Evolutionary conservation across 208 protist species (phyloP).

Genomic region (Trypanosoma caninum): DNA sequence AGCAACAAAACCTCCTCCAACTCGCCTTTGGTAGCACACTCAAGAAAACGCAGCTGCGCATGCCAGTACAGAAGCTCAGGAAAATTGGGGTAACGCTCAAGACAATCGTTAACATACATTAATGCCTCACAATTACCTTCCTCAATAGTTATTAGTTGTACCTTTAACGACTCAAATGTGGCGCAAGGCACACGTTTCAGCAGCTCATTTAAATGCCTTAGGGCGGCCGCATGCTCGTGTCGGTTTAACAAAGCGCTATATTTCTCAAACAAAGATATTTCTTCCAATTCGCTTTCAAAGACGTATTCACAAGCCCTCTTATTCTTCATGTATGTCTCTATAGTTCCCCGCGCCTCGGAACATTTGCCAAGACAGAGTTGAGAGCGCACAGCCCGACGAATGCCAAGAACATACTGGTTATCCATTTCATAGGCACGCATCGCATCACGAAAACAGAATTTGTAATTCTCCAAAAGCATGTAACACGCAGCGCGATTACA

Average conservation of each 20-base stretch:
- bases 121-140: slow-evolving; percentile 31
- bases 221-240: slow-evolving; percentile 41
- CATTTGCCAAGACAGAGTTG: slow-evolving; percentile 30
- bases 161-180: slow-evolving; percentile 45
- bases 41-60: slow-evolving; percentile 48
- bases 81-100: slow-evolving; percentile 31
- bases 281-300: slow-evolving; percentile 29
- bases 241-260: slow-evolving; percentile 38
- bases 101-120: slow-evolving; percentile 23
- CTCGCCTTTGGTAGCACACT: slow-evolving; percentile 22
- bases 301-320: slow-evolving; percentile 24
- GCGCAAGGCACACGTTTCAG: slow-evolving; percentile 43
- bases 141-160: slow-evolving; percentile 42
- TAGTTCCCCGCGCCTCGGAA: slow-evolving; percentile 25
- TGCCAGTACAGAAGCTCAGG: slow-evolving; percentile 39
- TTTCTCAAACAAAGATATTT: slow-evolving; percentile 35
- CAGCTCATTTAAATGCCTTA: slow-evolving; percentile 39
- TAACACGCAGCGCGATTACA: slow-evolving; percentile 61
- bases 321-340: slow-evolving; percentile 25
- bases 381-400: slow-evolving; percentile 34
- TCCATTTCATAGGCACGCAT: slow-evolving; percentile 41
- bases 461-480: slow-evolving; percentile 47
- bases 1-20: slow-evolving; percentile 29
- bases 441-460: slow-evolving; percentile 25
- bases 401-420: slow-evolving; percentile 30